Evolutionary conservation across 106 monocot species (phyloP).

Genomic region (Hemerocallis citrina): DNA sequence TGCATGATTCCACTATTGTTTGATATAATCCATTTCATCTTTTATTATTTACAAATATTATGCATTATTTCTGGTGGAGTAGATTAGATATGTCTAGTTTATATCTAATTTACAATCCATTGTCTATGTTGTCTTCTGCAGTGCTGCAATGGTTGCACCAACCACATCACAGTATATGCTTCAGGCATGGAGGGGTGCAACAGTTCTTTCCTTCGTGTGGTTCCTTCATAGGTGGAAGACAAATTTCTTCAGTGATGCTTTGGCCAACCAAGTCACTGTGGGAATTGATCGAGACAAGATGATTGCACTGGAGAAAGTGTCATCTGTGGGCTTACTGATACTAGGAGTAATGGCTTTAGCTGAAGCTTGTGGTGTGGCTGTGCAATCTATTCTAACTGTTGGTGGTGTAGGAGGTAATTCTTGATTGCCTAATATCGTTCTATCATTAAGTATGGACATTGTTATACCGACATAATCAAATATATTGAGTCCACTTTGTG

Average conservation of each 20-base stretch:
- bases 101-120: background rate
- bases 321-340: slow-evolving; percentile 59
- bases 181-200: slow-evolving; percentile 76
- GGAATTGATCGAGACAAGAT: slow-evolving; percentile 62
- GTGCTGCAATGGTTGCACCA: slow-evolving; percentile 58
- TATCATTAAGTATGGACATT: background rate
- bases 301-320: slow-evolving; percentile 71
- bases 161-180: slow-evolving; percentile 49
- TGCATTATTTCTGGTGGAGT: background rate
- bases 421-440: background rate
- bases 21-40: no score
- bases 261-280: slow-evolving; percentile 26
- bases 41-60: background rate
- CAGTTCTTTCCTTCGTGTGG: slow-evolving; percentile 85
- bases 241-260: slow-evolving; percentile 41
- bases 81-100: background rate
- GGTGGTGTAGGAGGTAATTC: slow-evolving; percentile 91
- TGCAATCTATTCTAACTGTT: slow-evolving; percentile 88
- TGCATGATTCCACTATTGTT: no score
- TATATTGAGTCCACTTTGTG: background rate
- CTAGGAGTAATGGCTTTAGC: slow-evolving; percentile 71
- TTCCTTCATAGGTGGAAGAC: slow-evolving; percentile 94
- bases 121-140: slow-evolving; percentile 8
- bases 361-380: slow-evolving; percentile 84
- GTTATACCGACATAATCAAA: background rate